Evolutionary conservation across 768 basidiomycete species (phyloP).

Genomic region (Astraeus odoratus): DNA sequence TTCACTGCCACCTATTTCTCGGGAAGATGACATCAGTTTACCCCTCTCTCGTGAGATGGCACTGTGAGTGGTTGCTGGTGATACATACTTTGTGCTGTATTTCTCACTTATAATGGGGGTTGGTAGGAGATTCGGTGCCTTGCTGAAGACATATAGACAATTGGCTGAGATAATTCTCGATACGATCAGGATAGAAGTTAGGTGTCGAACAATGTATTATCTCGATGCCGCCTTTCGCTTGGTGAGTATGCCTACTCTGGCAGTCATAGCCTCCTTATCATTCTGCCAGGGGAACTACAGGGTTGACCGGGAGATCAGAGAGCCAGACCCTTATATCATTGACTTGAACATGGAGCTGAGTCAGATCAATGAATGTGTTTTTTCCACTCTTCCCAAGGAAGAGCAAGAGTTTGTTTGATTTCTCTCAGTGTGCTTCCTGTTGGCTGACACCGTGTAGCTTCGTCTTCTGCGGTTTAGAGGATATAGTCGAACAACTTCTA

Average conservation of each 20-base stretch:
- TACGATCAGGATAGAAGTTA: constrained; percentile 81
- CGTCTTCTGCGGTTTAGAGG: constrained; percentile 77
- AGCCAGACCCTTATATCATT: constrained; percentile 84
- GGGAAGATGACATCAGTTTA: constrained; percentile 51
- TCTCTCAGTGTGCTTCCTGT: background rate
- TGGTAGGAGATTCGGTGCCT: constrained; percentile 80
- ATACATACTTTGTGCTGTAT: background rate
- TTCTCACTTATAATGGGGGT: constrained; percentile 6
- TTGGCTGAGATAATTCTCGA: constrained; percentile 81
- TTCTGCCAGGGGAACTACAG: constrained; percentile 70
- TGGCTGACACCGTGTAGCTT: constrained; percentile 47
- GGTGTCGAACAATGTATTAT: constrained; percentile 78
- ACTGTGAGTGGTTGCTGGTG: constrained; percentile 60
- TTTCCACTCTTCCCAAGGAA: constrained; percentile 50
- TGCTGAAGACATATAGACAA: constrained; percentile 87
- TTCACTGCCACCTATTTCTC: constrained; percentile 28
- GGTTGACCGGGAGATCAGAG: constrained; percentile 75
- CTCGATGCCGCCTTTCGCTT: constrained; percentile 73
- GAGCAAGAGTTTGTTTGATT: constrained; percentile 56
- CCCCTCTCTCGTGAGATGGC: constrained; percentile 87
- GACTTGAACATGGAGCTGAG: constrained; percentile 81
- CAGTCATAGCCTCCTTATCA: constrained; percentile 5
- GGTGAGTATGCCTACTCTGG: constrained; percentile 33
- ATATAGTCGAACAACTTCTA: constrained; percentile 78
- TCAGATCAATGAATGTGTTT: constrained; percentile 65